A percentile compares a stretch with the other conserved stretches of the same genome.
These are phyloP conservation scores for Eleusine coracana DNA, from an alignment of 176 grass and related monocot species.

Conservation along the genomic window DNA sequence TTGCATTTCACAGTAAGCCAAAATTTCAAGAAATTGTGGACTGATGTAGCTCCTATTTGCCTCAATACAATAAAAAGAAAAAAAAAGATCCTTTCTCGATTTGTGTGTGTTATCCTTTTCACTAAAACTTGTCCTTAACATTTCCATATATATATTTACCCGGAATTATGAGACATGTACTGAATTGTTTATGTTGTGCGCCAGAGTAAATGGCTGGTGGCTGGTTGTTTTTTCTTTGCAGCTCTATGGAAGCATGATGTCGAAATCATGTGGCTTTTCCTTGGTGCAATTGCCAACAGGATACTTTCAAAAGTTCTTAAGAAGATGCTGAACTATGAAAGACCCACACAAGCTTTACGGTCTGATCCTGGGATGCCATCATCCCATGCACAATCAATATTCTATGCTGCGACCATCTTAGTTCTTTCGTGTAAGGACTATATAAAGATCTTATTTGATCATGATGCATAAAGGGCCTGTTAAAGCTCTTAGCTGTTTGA, in stretches of 20 bases:
- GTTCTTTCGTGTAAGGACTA: slow-evolving; percentile 76
- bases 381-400: slow-evolving; percentile 89
- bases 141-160: slow-evolving; percentile 29
- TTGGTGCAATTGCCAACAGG: slow-evolving; percentile 61
- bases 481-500: background rate
- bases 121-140: background rate
- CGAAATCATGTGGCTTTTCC: slow-evolving; percentile 66
- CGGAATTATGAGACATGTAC: background rate
- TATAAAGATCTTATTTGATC: background rate
- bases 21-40: background rate
- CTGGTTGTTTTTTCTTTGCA: slow-evolving; percentile 53
- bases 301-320: slow-evolving; percentile 63
- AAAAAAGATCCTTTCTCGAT: background rate
- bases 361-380: slow-evolving; percentile 98
- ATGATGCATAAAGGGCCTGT: background rate
- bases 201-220: slow-evolving; percentile 91
- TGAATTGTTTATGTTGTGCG: slow-evolving; percentile 6
- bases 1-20: background rate
- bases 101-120: background rate
- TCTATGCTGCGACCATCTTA: slow-evolving; percentile 57
- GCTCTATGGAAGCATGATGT: slow-evolving; percentile 76
- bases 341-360: slow-evolving; percentile 56
- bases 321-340: slow-evolving; percentile 73
- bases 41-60: background rate
- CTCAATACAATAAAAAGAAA: slow-evolving; percentile 1